These are phyloP conservation scores for Hymenoscyphus occultus DNA, from an alignment of 2,329 filamentous ascomycete species.

Conservation along the genomic window DNA sequence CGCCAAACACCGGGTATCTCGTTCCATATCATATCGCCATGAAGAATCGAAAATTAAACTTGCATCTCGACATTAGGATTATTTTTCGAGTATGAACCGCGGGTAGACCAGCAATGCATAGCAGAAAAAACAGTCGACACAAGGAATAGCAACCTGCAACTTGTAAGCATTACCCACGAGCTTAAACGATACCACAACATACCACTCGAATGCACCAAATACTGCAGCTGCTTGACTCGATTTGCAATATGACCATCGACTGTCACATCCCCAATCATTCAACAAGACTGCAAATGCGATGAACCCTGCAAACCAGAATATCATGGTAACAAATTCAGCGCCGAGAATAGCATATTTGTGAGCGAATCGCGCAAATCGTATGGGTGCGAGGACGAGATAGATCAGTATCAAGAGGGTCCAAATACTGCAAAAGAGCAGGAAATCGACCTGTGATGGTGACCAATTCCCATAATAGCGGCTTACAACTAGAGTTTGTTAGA, in stretches of 20 bases:
- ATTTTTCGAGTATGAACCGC: not conserved
- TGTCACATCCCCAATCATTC: constrained; percentile 53
- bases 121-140: constrained; percentile 4
- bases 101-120: constrained; percentile 1
- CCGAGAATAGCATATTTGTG: constrained; percentile 64
- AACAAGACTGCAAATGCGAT: constrained; percentile 70
- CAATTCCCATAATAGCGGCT: constrained; percentile 37
- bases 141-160: constrained; percentile 5
- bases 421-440: constrained; percentile 74
- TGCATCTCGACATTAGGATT: constrained; percentile 9
- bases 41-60: not conserved
- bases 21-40: not conserved
- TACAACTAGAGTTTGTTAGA: constrained; percentile 3
- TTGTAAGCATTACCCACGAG: not conserved
- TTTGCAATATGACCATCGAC: constrained; percentile 35
- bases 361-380: constrained; percentile 57
- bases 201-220: constrained; percentile 49
- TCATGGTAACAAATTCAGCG: constrained; percentile 68
- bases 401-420: constrained; percentile 72
- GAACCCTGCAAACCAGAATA: constrained; percentile 89
- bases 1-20: not conserved
- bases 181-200: constrained; percentile 20
- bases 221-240: constrained; percentile 41
- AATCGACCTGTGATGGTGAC: constrained; percentile 61
- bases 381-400: constrained; percentile 67